A percentile compares a stretch with the other conserved stretches of the same genome.
Conservation (phyloP, 768 basidiomycete species). For the Mycena metata region DNA sequence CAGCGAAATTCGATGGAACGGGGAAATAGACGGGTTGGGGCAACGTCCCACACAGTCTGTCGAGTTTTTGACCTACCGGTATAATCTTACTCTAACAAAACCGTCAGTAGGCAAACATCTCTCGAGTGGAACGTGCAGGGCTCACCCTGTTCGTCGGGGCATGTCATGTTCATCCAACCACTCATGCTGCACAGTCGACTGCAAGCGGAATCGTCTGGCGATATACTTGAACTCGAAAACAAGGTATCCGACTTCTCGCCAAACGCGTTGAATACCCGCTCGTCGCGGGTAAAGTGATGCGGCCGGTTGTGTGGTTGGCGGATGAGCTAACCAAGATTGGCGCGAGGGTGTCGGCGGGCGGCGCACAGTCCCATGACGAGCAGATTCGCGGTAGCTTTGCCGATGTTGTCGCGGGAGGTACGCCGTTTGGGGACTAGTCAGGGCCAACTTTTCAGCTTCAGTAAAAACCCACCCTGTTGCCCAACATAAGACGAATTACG, state of each 20-base stretch:
- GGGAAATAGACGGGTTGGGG: no score
- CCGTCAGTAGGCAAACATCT: not conserved
- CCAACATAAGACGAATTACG: no score
- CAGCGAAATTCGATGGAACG: no score
- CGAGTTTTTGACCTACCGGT: not conserved
- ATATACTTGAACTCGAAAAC: not conserved
- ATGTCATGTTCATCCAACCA: not conserved
- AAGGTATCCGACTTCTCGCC: not conserved
- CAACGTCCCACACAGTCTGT: not conserved
- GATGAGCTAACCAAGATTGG: not conserved
- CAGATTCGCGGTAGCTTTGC: constrained; percentile 17
- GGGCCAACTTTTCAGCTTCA: no score
- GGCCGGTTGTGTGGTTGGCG: not conserved
- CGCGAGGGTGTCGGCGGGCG: not conserved
- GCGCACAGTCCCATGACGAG: constrained; percentile 9
- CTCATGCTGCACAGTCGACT: not conserved
- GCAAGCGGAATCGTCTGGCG: not conserved
- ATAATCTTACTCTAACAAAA: not conserved
- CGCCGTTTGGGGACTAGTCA: no score
- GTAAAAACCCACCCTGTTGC: no score
- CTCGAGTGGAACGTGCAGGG: no score
- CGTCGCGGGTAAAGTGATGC: constrained; percentile 19
- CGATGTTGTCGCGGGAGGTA: not conserved
- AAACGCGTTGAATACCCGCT: constrained; percentile 9
- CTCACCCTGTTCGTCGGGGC: constrained; percentile 5